Evolutionary conservation across 2,329 filamentous ascomycete species (phyloP), one percentile per base, ranked within the genome.

Genomic region (Claviceps purpurea): DNA sequence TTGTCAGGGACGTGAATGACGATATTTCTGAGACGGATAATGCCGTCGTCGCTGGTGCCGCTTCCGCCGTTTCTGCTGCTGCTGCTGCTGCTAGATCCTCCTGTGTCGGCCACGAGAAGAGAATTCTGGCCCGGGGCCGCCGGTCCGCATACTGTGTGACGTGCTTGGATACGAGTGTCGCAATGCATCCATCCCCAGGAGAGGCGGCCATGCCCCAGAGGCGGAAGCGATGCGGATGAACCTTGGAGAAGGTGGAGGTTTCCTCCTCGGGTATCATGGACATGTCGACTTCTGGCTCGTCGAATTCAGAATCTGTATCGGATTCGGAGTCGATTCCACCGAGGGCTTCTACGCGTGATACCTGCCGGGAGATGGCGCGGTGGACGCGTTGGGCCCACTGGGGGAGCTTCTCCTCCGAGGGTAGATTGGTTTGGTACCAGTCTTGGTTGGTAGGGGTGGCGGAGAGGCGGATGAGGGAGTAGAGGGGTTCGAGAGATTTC

Each of bases 401-500:
- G 11, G 63, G 66, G 0, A 66, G 56, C 6, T 57, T 52, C 4
- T 60, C 44, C 2, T 60, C 54, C 13, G 60, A 56, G 1, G 68
- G 61, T 1, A 71, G 59, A 56, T 76, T 80, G 16, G 72, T 75
- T 54, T 79, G 71, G 55, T 73, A 76, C 77, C 77, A 81, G 56
- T 72, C 68, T 14, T 65, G 60, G 55, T 76, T 79, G 2, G 67
- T 70, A 4, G 70, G 64, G 0, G 76, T 79, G 8, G 73, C 77
- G 0, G 76, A 76, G 38, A 75, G 64, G 18, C 78, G 73, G 34
- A 75, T 69, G 10, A 78, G 66, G 0, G 77, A 75, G 60, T 78
- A 81, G 5, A 68, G 61, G 0, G 77, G 76, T 0, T 65, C 64
- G 0, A 64, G 54, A 0, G 59, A 54, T 30, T 58, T 62, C 14